These are phyloP conservation scores for Leccinum griseonigrum DNA, from an alignment of 1,284 basidiomycete species.

Conservation along the genomic window DNA sequence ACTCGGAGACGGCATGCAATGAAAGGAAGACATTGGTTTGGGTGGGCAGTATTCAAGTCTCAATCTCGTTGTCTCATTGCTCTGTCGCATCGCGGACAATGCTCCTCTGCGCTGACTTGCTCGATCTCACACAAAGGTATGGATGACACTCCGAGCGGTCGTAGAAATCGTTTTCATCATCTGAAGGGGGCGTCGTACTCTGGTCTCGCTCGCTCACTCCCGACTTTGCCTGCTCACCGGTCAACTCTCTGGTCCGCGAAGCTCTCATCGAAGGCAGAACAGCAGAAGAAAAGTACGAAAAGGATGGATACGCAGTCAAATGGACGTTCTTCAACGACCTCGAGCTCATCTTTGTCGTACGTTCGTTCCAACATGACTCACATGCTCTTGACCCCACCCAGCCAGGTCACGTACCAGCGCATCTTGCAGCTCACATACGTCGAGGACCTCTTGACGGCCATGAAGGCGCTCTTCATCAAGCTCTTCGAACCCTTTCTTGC, in stretches of 20 bases:
- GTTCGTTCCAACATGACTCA: conserved; percentile 60
- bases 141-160: too few relatives aligned
- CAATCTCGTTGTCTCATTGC: too few relatives aligned
- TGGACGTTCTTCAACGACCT: conserved; percentile 94
- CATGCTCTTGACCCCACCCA: conserved; percentile 14
- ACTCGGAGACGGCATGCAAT: too few relatives aligned
- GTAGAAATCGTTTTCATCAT: too few relatives aligned
- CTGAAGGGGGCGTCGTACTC: conserved; percentile 76
- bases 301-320: conserved; percentile 87
- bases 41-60: too few relatives aligned
- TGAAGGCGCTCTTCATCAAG: conserved; percentile 84
- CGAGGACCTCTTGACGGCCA: conserved; percentile 77
- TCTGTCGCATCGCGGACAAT: too few relatives aligned
- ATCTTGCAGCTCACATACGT: conserved; percentile 95
- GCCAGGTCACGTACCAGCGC: conserved; percentile 92
- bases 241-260: conserved; percentile 87
- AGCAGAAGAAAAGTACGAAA: conserved; percentile 80
- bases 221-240: conserved; percentile 71
- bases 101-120: too few relatives aligned
- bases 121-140: conserved; percentile 89
- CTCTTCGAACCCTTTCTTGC: conserved; percentile 81
- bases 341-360: conserved; percentile 91
- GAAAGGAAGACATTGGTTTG: too few relatives aligned
- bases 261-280: conserved; percentile 85
- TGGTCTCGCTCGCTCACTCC: conserved; percentile 94